Percentiles rank a stretch among this genome's conserved stretches.
Evolutionary conservation across 1,139 yeast genomes (phyloP).

Genomic region (Yamadazyma kanchanaburiensis): DNA sequence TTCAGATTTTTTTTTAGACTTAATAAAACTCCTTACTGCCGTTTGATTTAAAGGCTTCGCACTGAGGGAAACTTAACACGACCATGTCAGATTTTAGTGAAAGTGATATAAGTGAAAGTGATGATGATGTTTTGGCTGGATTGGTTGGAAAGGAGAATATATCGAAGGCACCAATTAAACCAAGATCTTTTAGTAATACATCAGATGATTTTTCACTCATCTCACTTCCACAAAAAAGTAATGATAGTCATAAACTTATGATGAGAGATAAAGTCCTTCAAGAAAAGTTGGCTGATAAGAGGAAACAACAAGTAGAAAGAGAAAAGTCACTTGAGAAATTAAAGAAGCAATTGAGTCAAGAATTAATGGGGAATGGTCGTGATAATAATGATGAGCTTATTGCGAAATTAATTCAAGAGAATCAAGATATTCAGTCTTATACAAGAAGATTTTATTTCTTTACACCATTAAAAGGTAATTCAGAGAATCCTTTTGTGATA

Average conservation of each 20-base stretch:
- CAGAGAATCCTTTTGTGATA: neutral
- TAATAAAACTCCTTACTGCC: constrained; percentile 3
- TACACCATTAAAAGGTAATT: constrained; percentile 1
- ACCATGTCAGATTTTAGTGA: neutral
- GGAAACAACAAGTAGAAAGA: neutral
- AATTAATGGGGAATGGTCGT: constrained; percentile 28
- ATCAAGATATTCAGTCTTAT: constrained; percentile 2
- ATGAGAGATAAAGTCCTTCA: constrained; percentile 4
- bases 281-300: constrained; percentile 1
- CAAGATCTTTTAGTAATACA: no score
- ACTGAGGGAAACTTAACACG: constrained; percentile 2
- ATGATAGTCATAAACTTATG: constrained; percentile 4
- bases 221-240: constrained; percentile 4
- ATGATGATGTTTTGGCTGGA: neutral
- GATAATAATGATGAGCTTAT: constrained; percentile 3
- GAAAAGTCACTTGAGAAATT: constrained; percentile 3
- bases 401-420: constrained; percentile 11
- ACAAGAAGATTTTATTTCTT: constrained; percentile 15
- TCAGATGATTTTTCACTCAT: constrained; percentile 3
- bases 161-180: neutral
- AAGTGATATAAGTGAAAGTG: neutral
- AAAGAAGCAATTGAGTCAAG: constrained; percentile 15
- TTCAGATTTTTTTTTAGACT: neutral
- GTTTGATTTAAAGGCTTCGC: constrained; percentile 4
- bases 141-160: neutral